Evolutionary conservation across 495 filamentous ascomycete genomes (phyloP).

Genomic region (Corynascus novoguineensis): DNA sequence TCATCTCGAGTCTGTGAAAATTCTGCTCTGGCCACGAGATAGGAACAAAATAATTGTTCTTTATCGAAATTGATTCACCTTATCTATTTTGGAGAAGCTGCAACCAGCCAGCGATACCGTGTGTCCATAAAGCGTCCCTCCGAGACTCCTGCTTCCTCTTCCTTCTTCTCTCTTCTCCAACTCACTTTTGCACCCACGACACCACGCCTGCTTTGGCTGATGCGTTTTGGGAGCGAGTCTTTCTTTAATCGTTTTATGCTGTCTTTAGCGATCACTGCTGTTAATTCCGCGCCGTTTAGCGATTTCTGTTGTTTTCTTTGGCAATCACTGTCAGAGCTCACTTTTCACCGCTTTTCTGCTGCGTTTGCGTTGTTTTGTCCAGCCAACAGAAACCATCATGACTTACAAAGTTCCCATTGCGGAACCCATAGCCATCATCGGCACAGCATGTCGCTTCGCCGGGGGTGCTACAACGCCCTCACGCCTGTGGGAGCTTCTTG

Average conservation of each 20-base stretch:
- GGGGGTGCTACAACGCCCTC: slow-evolving; percentile 46
- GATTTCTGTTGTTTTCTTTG: not conserved
- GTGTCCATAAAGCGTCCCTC: not conserved
- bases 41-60: not conserved
- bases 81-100: not conserved
- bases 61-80: not conserved
- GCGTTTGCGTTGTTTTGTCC: not conserved
- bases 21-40: not conserved
- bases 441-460: slow-evolving; percentile 56
- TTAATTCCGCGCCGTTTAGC: not conserved
- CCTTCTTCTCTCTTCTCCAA: not conserved
- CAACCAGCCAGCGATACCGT: not conserved
- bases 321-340: too few relatives aligned
- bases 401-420: slow-evolving; percentile 29
- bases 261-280: not conserved
- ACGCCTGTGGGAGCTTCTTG: slow-evolving; percentile 49
- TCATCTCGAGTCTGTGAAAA: not conserved
- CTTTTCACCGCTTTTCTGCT: not conserved
- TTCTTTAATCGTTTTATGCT: not conserved
- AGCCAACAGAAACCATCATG: slow-evolving; percentile 16
- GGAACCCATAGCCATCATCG: slow-evolving; percentile 57
- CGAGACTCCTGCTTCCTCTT: not conserved
- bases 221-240: not conserved
- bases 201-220: not conserved
- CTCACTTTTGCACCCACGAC: not conserved